These are phyloP conservation scores for Plantago major DNA, from an alignment of 257 asterid genomes.

Conservation along the genomic window DNA sequence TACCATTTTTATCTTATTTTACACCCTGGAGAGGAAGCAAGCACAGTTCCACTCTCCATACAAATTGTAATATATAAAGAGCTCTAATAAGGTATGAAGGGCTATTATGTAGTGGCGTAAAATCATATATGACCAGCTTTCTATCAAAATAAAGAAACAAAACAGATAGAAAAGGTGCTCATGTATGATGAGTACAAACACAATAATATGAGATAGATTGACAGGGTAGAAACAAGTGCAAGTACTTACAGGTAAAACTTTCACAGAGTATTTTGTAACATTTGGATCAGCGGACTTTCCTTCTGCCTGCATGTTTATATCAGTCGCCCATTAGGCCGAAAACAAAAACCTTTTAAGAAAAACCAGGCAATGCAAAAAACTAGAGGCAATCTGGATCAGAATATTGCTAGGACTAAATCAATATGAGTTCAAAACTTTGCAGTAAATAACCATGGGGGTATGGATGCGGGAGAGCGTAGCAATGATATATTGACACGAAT, in stretches of 20 bases:
- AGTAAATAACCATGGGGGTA: not conserved
- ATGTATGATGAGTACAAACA: not conserved
- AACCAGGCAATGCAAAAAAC: not conserved
- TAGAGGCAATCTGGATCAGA: not conserved
- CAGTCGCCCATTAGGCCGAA: not conserved
- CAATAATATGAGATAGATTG: not conserved
- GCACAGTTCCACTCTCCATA: not conserved
- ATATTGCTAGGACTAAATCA: conserved; percentile 2
- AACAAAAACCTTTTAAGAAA: conserved; percentile 1
- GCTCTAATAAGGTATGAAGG: not conserved
- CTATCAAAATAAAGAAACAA: too few species aligned
- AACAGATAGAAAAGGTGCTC: too few species aligned
- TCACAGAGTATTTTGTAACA: conserved; percentile 65
- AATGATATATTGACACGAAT: not conserved
- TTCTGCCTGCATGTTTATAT: conserved; percentile 44
- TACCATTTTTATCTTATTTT: not conserved
- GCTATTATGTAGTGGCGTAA: conserved; percentile 5
- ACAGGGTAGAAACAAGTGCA: conserved; percentile 2
- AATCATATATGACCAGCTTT: not conserved
- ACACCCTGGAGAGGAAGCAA: conserved; percentile 1
- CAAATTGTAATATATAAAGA: not conserved
- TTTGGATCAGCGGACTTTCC: conserved; percentile 69
- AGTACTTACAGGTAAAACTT: conserved; percentile 79
- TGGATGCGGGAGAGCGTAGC: not conserved
- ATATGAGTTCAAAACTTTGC: not conserved